phyloP scores from a whole-genome alignment of 768 basidiomycete species.

The Mycena pura region DNA sequence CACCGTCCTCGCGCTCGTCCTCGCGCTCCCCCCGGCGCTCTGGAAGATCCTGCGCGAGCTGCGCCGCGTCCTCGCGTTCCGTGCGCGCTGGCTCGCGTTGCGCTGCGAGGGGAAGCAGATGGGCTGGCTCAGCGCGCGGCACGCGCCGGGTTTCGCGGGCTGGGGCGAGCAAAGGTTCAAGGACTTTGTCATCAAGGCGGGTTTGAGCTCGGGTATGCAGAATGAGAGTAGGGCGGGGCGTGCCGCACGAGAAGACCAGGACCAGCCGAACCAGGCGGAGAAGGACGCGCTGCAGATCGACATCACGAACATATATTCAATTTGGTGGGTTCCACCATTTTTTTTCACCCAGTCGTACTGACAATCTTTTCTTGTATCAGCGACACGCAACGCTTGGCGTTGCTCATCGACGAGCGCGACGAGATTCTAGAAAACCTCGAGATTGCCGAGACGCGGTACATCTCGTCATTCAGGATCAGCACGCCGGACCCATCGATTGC shows the following conservation, averaged over 20 bases:
- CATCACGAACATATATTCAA: slow-evolving; percentile 74
- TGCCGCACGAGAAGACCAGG: slow-evolving; percentile 35
- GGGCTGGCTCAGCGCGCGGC: slow-evolving; percentile 71
- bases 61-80: slow-evolving; percentile 57
- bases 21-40: slow-evolving; percentile 72
- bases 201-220: slow-evolving; percentile 67
- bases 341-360: neutral
- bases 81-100: slow-evolving; percentile 64
- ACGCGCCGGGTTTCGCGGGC: slow-evolving; percentile 70
- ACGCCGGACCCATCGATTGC: slow-evolving; percentile 77
- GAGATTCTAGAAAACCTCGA: slow-evolving; percentile 81
- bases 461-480: slow-evolving; percentile 73
- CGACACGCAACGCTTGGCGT: slow-evolving; percentile 69
- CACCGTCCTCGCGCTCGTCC: slow-evolving; percentile 62
- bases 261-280: slow-evolving; percentile 52
- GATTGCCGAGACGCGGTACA: slow-evolving; percentile 80
- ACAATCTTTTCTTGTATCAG: slow-evolving; percentile 47
- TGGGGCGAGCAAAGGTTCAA: slow-evolving; percentile 81
- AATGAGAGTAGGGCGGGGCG: slow-evolving; percentile 31
- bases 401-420: slow-evolving; percentile 78
- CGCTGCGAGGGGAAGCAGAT: slow-evolving; percentile 75
- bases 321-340: slow-evolving; percentile 54
- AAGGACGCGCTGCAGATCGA: slow-evolving; percentile 63
- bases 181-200: slow-evolving; percentile 68
- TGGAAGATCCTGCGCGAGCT: slow-evolving; percentile 72